These are phyloP conservation scores for Pleurotus eryngii DNA, from an alignment of 768 basidiomycete genomes.

Conservation along the genomic window DNA sequence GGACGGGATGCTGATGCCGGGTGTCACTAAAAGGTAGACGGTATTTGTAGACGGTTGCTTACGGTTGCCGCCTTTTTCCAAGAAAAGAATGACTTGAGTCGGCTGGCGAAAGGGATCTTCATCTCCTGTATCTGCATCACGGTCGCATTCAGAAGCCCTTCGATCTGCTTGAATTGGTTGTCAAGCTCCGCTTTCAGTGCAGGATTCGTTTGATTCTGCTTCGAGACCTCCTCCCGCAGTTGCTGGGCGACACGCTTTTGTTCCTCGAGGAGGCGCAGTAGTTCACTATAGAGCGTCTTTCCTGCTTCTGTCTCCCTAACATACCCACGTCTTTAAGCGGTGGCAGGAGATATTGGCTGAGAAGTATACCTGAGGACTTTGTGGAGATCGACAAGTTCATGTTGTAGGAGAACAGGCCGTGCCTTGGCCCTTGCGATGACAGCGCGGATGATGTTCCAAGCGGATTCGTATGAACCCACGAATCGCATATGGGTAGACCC, in stretches of 20 bases:
- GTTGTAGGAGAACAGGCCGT: constrained; percentile 8
- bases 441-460: constrained; percentile 7
- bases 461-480: constrained; percentile 3
- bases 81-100: constrained; percentile 14
- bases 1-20: no score
- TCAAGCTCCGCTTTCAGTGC: constrained; percentile 15
- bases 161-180: constrained; percentile 14
- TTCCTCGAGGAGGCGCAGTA: constrained; percentile 6
- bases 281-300: background rate
- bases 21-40: no score
- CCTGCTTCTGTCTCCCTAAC: constrained; percentile 10
- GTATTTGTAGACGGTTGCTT: background rate
- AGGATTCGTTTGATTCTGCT: constrained; percentile 1
- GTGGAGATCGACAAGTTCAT: constrained; percentile 9
- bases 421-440: constrained; percentile 4
- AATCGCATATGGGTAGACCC: constrained; percentile 8
- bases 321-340: background rate
- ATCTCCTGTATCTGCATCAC: constrained; percentile 18
- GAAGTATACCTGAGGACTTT: constrained; percentile 11
- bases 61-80: background rate
- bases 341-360: background rate
- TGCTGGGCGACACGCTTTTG: constrained; percentile 13
- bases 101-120: constrained; percentile 21
- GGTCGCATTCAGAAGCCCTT: constrained; percentile 18
- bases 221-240: constrained; percentile 12